Percentiles rank a stretch among this genome's conserved stretches.
phyloP scores from a whole-genome alignment of 495 filamentous ascomycete species.

The Tetracladium setigerum region DNA sequence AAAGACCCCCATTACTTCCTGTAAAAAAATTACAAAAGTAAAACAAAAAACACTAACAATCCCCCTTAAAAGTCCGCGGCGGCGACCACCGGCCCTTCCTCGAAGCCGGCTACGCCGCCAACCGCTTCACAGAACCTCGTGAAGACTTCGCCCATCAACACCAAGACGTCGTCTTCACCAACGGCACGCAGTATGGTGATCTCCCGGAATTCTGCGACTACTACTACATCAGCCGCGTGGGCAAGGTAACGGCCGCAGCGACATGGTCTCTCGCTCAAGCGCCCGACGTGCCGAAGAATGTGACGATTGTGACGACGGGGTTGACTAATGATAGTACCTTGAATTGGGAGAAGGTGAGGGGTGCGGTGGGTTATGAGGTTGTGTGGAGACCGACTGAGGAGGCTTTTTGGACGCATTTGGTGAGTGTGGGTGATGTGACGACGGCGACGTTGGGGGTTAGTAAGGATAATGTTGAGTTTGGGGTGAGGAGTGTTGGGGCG shows the following conservation, averaged over 20 bases:
- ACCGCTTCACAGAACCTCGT: conserved; percentile 45
- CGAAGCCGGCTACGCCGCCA: conserved; percentile 37
- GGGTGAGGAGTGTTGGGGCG: conserved; percentile 36
- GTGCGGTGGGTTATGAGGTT: conserved; percentile 35
- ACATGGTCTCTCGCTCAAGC: conserved; percentile 41
- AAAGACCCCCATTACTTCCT: too few species aligned
- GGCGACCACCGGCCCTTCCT: conserved; percentile 48
- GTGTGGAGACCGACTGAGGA: conserved; percentile 40
- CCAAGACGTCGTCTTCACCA: conserved; percentile 37
- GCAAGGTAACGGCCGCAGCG: conserved; percentile 38
- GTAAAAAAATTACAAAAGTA: too few species aligned
- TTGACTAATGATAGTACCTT: conserved; percentile 38
- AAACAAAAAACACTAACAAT: too few species aligned
- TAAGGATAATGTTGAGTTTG: conserved; percentile 48
- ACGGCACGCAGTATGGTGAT: conserved; percentile 44
- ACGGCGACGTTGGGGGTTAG: conserved; percentile 33
- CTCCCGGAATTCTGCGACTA: conserved; percentile 44
- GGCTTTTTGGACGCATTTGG: conserved; percentile 36
- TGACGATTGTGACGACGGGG: conserved; percentile 33
- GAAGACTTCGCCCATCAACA: conserved; percentile 49
- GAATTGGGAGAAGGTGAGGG: conserved; percentile 28
- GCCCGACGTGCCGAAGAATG: conserved; percentile 35
- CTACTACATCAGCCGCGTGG: conserved; percentile 42
- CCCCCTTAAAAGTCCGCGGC: conserved; percentile 28
- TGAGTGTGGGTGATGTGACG: conserved; percentile 30